These are phyloP conservation scores for Neopestalotiopsis sp. DNA, from an alignment of 2,329 filamentous ascomycete species.

Conservation along the genomic window DNA sequence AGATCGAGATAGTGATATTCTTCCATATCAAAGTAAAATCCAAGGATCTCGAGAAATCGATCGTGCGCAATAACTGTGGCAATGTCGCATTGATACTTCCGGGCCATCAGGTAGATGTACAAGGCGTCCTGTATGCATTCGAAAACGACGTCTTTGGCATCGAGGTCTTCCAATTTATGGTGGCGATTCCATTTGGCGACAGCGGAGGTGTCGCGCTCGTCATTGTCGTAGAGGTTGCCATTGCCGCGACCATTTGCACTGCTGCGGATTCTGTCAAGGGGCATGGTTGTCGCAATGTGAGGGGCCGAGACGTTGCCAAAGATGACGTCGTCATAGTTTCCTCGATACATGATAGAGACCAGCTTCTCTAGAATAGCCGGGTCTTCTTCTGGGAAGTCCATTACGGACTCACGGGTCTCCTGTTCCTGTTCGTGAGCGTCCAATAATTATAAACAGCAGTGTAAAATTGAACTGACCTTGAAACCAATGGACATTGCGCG, in stretches of 20 bases:
- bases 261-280: background rate
- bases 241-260: no score
- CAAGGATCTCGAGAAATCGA: background rate
- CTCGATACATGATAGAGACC: slow-evolving; percentile 38
- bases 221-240: background rate
- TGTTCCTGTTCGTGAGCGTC: slow-evolving; percentile 10
- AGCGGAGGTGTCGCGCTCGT: background rate
- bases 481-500: slow-evolving; percentile 24
- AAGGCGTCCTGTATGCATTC: background rate
- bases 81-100: background rate
- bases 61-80: background rate
- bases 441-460: background rate
- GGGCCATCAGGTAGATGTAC: background rate
- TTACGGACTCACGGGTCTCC: slow-evolving; percentile 24
- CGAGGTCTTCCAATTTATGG: no score
- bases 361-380: slow-evolving; percentile 32
- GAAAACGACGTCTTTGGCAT: no score
- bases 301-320: background rate
- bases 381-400: slow-evolving; percentile 38
- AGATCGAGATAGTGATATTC: background rate
- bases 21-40: background rate
- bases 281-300: background rate
- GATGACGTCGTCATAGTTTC: slow-evolving; percentile 25
- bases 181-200: background rate
- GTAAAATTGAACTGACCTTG: slow-evolving; percentile 27